Evolutionary conservation across 768 basidiomycete species (phyloP).

Genomic region (Pleurotus tuoliensis): DNA sequence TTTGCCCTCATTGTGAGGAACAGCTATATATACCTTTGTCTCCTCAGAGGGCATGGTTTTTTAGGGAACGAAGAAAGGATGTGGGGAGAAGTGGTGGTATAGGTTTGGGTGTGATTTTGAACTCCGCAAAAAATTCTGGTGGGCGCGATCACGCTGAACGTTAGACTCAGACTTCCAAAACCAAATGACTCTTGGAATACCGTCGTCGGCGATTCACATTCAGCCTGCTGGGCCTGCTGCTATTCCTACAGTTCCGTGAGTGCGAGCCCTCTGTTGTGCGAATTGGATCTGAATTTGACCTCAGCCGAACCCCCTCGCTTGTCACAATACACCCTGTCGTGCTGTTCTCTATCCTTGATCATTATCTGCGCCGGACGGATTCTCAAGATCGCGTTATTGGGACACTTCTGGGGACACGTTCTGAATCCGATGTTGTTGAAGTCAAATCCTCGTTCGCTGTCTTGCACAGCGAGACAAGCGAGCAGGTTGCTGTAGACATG

Average conservation of each 20-base stretch:
- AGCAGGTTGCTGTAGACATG: constrained; percentile 95
- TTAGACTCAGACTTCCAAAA: constrained; percentile 5
- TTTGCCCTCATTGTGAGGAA: neutral
- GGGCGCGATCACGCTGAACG: neutral
- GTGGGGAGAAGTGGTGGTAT: constrained; percentile 13
- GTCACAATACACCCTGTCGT: constrained; percentile 90
- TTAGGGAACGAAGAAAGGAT: constrained; percentile 1
- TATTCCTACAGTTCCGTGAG: constrained; percentile 35
- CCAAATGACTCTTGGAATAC: constrained; percentile 47
- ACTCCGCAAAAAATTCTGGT: constrained; percentile 26
- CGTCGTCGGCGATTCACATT: constrained; percentile 49
- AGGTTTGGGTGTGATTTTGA: constrained; percentile 25
- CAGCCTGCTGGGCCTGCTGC: constrained; percentile 29
- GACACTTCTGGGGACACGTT: constrained; percentile 84
- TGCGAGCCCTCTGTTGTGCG: constrained; percentile 5
- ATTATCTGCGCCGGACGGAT: constrained; percentile 86
- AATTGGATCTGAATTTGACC: constrained; percentile 7
- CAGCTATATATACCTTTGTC: constrained; percentile 58
- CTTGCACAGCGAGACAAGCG: constrained; percentile 85
- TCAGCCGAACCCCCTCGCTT: constrained; percentile 64
- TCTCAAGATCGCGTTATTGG: constrained; percentile 89
- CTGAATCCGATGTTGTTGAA: constrained; percentile 58
- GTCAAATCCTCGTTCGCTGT: constrained; percentile 88
- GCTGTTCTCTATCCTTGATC: constrained; percentile 93
- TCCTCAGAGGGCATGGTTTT: constrained; percentile 82